phyloP scores from a whole-genome alignment of 2,329 filamentous ascomycete species.

The Drechslera avenae region DNA sequence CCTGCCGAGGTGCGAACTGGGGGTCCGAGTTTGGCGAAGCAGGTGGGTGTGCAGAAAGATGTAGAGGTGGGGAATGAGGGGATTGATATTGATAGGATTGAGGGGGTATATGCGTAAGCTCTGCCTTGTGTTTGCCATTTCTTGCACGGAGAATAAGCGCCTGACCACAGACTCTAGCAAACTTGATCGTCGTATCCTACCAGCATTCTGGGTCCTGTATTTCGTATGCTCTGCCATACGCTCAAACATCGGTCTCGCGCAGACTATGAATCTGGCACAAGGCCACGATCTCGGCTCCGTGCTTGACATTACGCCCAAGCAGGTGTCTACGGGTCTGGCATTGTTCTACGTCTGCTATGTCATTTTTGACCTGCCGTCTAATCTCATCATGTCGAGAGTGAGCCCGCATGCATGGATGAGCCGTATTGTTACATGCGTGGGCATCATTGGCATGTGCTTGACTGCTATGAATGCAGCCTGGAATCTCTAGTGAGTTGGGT shows the following conservation, averaged over 20 bases:
- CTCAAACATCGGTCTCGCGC: slow-evolving; percentile 89
- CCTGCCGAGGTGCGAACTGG: slow-evolving; percentile 26
- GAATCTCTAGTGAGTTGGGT: slow-evolving; percentile 71
- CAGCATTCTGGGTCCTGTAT: slow-evolving; percentile 88
- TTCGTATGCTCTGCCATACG: slow-evolving; percentile 91
- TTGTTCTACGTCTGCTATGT: slow-evolving; percentile 94
- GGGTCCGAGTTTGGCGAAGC: slow-evolving; percentile 24
- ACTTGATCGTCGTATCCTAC: slow-evolving; percentile 63
- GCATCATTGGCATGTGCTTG: slow-evolving; percentile 82
- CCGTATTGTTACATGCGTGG: slow-evolving; percentile 85
- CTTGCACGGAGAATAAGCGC: too few relatives aligned
- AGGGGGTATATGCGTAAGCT: slow-evolving; percentile 47
- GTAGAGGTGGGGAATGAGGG: slow-evolving; percentile 39
- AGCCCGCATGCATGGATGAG: slow-evolving; percentile 92
- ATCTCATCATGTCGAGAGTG: slow-evolving; percentile 83
- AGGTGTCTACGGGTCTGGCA: slow-evolving; percentile 82
- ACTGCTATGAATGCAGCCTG: slow-evolving; percentile 80
- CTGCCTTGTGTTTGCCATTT: too few relatives aligned
- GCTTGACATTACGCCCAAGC: slow-evolving; percentile 71
- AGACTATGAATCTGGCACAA: slow-evolving; percentile 80
- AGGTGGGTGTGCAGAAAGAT: slow-evolving; percentile 38
- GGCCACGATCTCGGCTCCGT: slow-evolving; percentile 77
- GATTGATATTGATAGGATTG: slow-evolving; percentile 45
- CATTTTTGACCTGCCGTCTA: slow-evolving; percentile 85
- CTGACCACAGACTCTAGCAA: slow-evolving; percentile 50